Percentiles rank a stretch among this genome's conserved stretches.
phyloP scores from a whole-genome alignment of 2,329 filamentous ascomycete species.

The Aspergillus luchuensis region DNA sequence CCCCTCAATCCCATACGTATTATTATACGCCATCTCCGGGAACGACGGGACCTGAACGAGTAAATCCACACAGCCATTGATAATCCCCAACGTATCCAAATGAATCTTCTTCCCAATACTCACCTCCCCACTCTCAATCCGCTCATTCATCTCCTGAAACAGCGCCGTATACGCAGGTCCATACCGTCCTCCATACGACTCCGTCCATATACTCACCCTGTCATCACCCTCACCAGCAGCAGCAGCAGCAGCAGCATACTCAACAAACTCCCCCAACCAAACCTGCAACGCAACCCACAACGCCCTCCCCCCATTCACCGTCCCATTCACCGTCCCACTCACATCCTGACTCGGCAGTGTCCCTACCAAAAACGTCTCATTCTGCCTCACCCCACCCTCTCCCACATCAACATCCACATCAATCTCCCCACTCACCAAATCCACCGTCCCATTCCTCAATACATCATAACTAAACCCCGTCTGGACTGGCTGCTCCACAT shows the following conservation, averaged over 20 bases:
- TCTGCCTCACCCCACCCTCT: constrained; percentile 45
- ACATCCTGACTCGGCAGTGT: constrained; percentile 52
- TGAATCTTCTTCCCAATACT: constrained; percentile 37
- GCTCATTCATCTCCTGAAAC: constrained; percentile 47
- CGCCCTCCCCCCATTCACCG: constrained; percentile 55
- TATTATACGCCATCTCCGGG: constrained; percentile 58
- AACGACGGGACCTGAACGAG: constrained; percentile 52
- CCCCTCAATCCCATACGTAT: constrained; percentile 59
- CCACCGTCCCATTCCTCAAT: constrained; percentile 41
- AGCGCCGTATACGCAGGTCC: constrained; percentile 44
- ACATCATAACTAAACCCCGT: constrained; percentile 61
- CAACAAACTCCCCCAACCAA: constrained; percentile 65
- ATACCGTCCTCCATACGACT: constrained; percentile 51
- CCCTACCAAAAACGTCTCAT: constrained; percentile 56
- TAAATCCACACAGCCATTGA: constrained; percentile 59
- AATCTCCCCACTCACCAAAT: no score
- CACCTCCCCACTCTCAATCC: constrained; percentile 35
- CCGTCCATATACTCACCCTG: constrained; percentile 48
- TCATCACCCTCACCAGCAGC: constrained; percentile 46
- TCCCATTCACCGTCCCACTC: constrained; percentile 52
- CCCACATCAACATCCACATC: no score
- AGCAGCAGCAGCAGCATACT: constrained; percentile 50
- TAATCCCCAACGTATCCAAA: constrained; percentile 57
- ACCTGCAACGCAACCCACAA: constrained; percentile 61
- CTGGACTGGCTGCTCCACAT: constrained; percentile 67